Evolutionary conservation across 805 yeast species (phyloP).

Genomic region (Phaffomyces antillensis): DNA sequence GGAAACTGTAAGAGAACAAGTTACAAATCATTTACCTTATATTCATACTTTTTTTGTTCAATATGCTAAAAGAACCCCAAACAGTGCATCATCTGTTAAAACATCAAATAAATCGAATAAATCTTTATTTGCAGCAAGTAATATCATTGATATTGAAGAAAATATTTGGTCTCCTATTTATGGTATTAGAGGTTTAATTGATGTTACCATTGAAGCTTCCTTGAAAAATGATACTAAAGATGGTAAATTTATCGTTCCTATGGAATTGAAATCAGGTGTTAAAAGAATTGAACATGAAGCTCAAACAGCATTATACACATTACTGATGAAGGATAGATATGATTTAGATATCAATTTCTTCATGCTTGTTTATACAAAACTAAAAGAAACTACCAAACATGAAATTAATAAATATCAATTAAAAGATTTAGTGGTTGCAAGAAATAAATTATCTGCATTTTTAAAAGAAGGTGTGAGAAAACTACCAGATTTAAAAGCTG

Average conservation of each 20-base stretch:
- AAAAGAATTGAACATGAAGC: constrained; percentile 69
- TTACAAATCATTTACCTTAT: constrained; percentile 43
- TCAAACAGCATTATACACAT: constrained; percentile 76
- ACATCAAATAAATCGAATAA: constrained; percentile 27
- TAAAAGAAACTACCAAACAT: constrained; percentile 45
- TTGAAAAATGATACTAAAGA: constrained; percentile 26
- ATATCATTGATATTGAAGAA: constrained; percentile 81
- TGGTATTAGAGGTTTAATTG: constrained; percentile 86
- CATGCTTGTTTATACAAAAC: constrained; percentile 67
- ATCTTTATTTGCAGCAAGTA: constrained; percentile 45
- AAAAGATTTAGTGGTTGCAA: constrained; percentile 56
- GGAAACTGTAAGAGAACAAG: constrained; percentile 35
- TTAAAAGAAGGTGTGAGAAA: constrained; percentile 42
- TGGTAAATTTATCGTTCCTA: constrained; percentile 57
- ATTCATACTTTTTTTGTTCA: constrained; percentile 46
- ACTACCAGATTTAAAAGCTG: constrained; percentile 47
- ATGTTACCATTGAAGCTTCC: constrained; percentile 70
- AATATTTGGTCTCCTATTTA: constrained; percentile 85
- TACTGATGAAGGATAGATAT: constrained; percentile 75
- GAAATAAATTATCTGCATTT: constrained; percentile 62
- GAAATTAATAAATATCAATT: constrained; percentile 50
- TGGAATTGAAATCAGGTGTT: constrained; percentile 87
- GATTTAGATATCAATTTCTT: constrained; percentile 58
- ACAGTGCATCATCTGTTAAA: constrained; percentile 14
- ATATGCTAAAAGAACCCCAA: constrained; percentile 32